Evolutionary conservation across 129 eudicot genomes (phyloP).

Genomic region (Kitagawia praeruptora): DNA sequence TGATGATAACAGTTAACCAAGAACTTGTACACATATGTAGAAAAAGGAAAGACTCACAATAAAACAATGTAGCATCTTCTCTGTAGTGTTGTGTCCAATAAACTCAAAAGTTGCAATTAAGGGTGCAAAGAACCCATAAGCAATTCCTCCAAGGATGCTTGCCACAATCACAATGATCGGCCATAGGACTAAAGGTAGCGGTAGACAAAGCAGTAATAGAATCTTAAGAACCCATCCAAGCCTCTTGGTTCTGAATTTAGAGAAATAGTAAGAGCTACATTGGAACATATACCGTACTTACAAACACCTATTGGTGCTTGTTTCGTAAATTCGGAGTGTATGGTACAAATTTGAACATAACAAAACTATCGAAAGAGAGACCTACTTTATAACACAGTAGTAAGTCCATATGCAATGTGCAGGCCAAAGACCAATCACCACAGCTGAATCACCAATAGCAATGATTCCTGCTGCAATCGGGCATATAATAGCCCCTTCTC

Average conservation of each 20-base stretch:
- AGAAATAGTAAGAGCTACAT: slow-evolving; percentile 7
- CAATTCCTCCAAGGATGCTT: slow-evolving; percentile 71
- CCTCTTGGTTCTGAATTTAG: slow-evolving; percentile 50
- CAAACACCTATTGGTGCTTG: neutral
- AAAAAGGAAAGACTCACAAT: slow-evolving; percentile 32
- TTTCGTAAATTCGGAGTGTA: neutral
- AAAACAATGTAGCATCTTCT: slow-evolving; percentile 64
- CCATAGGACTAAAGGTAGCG: slow-evolving; percentile 67
- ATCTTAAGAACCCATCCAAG: slow-evolving; percentile 71
- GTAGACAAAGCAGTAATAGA: slow-evolving; percentile 40
- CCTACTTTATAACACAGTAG: too few relatives aligned
- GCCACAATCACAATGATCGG: slow-evolving; percentile 45
- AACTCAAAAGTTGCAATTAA: slow-evolving; percentile 86
- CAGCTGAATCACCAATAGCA: too few relatives aligned
- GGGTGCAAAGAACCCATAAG: slow-evolving; percentile 73
- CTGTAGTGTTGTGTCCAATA: slow-evolving; percentile 33
- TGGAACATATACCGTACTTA: too few relatives aligned
- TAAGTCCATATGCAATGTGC: too few relatives aligned
- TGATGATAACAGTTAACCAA: neutral
- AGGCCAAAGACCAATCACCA: too few relatives aligned
- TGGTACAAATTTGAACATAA: neutral
- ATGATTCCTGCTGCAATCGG: too few relatives aligned
- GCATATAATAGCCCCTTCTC: too few relatives aligned
- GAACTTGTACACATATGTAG: neutral
- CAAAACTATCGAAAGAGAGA: neutral